phyloP scores from a whole-genome alignment of 2,329 filamentous ascomycete genomes.

The Anisogramma anomala region DNA sequence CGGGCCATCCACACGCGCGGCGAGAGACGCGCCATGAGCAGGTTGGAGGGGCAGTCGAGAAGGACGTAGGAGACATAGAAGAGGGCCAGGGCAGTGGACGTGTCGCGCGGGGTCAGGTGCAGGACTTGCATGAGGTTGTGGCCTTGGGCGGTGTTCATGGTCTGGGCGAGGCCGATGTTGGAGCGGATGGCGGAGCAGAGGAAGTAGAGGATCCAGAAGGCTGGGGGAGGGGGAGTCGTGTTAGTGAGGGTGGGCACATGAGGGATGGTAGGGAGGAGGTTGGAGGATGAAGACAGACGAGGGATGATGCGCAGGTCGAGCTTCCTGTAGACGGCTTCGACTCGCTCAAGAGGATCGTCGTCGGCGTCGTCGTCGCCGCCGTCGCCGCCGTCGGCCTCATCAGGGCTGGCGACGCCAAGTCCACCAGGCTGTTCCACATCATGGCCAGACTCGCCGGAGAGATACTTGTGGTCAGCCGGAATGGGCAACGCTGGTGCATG shows the following conservation, averaged over 20 bases:
- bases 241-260: not conserved
- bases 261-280: not conserved
- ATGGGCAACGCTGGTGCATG: constrained; percentile 20
- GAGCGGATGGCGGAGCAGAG: constrained; percentile 84
- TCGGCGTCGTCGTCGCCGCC: constrained; percentile 13
- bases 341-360: constrained; percentile 39
- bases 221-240: constrained; percentile 26
- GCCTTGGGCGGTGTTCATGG: constrained; percentile 63
- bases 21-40: constrained; percentile 75
- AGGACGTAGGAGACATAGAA: constrained; percentile 91
- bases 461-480: constrained; percentile 23
- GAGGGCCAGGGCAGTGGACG: constrained; percentile 71
- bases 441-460: constrained; percentile 13
- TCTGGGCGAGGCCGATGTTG: constrained; percentile 88
- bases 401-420: constrained; percentile 4
- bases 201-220: constrained; percentile 87
- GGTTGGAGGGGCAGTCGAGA: constrained; percentile 79
- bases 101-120: constrained; percentile 58
- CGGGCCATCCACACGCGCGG: constrained; percentile 86
- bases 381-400: not conserved
- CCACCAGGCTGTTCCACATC: constrained; percentile 1
- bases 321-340: constrained; percentile 46
- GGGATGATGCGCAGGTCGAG: constrained; percentile 50
- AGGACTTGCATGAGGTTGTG: constrained; percentile 69
- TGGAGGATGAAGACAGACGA: constrained; percentile 25